phyloP scores from a whole-genome alignment of 345 rosid species.

The Eucalyptus tenuipes region DNA sequence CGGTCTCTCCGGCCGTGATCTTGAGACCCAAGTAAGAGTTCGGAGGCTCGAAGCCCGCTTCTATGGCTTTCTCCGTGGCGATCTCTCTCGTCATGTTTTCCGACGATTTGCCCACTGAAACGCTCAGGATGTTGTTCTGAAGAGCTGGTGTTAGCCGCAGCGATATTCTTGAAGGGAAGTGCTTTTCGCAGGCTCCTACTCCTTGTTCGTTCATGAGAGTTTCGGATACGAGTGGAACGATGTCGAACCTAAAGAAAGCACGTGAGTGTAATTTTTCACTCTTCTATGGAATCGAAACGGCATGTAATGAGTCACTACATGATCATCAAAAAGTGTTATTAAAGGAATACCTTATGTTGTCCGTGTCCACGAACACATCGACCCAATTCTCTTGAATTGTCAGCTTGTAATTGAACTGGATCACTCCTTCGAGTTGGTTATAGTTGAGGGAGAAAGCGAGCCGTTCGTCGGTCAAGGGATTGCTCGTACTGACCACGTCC shows the following conservation, averaged over 20 bases:
- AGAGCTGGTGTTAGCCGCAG: constrained; percentile 52
- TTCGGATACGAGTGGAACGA: constrained; percentile 39
- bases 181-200: constrained; percentile 54
- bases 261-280: not conserved
- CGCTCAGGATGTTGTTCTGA: constrained; percentile 62
- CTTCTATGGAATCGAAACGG: not conserved
- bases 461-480: constrained; percentile 38
- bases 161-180: constrained; percentile 75
- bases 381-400: constrained; percentile 45
- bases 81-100: constrained; percentile 47
- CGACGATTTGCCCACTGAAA: constrained; percentile 66
- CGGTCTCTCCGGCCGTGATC: constrained; percentile 45
- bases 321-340: not conserved
- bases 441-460: constrained; percentile 65
- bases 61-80: constrained; percentile 33
- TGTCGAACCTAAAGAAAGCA: constrained; percentile 38
- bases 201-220: constrained; percentile 56
- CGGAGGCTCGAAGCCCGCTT: constrained; percentile 58
- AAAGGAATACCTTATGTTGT: constrained; percentile 52
- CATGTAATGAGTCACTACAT: not conserved
- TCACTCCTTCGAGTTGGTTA: constrained; percentile 83
- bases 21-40: constrained; percentile 52
- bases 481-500: constrained; percentile 43
- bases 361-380: constrained; percentile 45
- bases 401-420: constrained; percentile 60